Conservation (phyloP, 495 filamentous ascomycete species). For the Xylaria telfairii region DNA sequence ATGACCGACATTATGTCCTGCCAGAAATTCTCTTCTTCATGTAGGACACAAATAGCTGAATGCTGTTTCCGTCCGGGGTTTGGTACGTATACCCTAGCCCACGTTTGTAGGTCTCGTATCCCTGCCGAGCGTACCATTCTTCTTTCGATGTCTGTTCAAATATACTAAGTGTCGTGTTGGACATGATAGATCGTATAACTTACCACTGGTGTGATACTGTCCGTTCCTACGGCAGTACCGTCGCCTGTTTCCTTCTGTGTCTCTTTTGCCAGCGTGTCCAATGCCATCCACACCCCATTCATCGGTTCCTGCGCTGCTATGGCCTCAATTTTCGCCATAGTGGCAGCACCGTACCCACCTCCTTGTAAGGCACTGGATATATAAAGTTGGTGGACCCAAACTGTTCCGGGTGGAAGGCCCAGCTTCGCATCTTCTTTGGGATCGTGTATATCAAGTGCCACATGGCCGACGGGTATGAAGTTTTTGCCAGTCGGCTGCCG, state of each 20-base stretch:
- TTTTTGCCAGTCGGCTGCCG: conserved; percentile 33
- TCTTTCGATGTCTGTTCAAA: conserved; percentile 41
- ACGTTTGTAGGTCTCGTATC: conserved; percentile 44
- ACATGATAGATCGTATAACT: conserved; percentile 25
- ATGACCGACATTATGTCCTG: conserved; percentile 7
- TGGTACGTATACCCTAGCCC: conserved; percentile 24
- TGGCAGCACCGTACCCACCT: conserved; percentile 44
- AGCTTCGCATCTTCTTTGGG: conserved; percentile 36
- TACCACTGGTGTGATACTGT: conserved; percentile 32
- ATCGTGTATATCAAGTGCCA: conserved; percentile 42
- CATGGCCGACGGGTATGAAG: conserved; percentile 52
- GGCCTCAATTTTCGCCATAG: conserved; percentile 45
- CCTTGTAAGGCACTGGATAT: conserved; percentile 45
- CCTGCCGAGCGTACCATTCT: conserved; percentile 66
- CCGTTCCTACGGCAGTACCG: conserved; percentile 29
- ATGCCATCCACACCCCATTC: conserved; percentile 39
- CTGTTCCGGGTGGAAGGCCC: conserved; percentile 35
- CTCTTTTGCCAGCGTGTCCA: conserved; percentile 44
- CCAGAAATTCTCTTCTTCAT: conserved; percentile 36
- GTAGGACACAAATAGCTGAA: conserved; percentile 34
- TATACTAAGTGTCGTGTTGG: conserved; percentile 15
- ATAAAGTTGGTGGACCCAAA: conserved; percentile 47
- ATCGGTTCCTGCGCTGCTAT: conserved; percentile 42
- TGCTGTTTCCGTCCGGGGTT: conserved; percentile 13
- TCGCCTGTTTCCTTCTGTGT: conserved; percentile 31